Evolutionary conservation across 2,329 filamentous ascomycete species (phyloP).

Genomic region (Dryadomyces quercivorus): DNA sequence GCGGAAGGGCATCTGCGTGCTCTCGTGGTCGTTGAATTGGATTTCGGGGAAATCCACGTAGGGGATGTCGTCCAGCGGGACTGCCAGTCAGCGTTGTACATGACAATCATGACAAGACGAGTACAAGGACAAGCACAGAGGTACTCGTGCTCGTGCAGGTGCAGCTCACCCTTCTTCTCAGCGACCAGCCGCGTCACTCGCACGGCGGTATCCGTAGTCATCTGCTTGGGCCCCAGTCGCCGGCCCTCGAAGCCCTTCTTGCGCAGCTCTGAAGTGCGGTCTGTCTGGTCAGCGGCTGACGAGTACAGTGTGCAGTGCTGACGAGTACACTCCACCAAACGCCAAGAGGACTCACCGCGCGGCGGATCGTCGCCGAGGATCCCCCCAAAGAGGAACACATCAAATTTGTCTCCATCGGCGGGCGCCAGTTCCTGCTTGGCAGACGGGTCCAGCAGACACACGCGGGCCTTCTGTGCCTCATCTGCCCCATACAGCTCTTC

Average conservation of each 20-base stretch:
- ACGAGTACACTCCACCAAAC: not conserved
- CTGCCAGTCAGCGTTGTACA: slow-evolving; percentile 39
- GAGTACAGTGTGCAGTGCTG: not conserved
- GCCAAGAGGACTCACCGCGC: slow-evolving; percentile 47
- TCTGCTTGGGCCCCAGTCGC: slow-evolving; percentile 81
- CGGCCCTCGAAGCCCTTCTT: slow-evolving; percentile 87
- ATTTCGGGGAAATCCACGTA: slow-evolving; percentile 87
- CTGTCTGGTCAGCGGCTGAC: slow-evolving; percentile 29
- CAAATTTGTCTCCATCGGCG: slow-evolving; percentile 70
- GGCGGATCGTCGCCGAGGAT: slow-evolving; percentile 94
- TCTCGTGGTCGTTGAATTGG: slow-evolving; percentile 81
- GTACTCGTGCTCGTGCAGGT: not conserved
- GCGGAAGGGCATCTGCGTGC: slow-evolving; percentile 94
- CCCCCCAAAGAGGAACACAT: slow-evolving; percentile 89
- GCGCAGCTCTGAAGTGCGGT: slow-evolving; percentile 88
- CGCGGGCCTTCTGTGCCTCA: slow-evolving; percentile 44
- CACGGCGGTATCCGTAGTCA: slow-evolving; percentile 97
- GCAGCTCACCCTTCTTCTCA: slow-evolving; percentile 59
- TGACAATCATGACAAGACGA: too few species aligned
- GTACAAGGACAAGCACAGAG: too few species aligned
- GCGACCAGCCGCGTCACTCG: slow-evolving; percentile 84
- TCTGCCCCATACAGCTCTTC: slow-evolving; percentile 66
- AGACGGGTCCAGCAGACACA: slow-evolving; percentile 83
- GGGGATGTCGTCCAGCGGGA: slow-evolving; percentile 62
- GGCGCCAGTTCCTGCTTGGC: slow-evolving; percentile 70